Evolutionary conservation across 1,284 basidiomycete genomes (phyloP), one percentile per base, ranked within the genome.

Genomic region (Cerrena zonata): DNA sequence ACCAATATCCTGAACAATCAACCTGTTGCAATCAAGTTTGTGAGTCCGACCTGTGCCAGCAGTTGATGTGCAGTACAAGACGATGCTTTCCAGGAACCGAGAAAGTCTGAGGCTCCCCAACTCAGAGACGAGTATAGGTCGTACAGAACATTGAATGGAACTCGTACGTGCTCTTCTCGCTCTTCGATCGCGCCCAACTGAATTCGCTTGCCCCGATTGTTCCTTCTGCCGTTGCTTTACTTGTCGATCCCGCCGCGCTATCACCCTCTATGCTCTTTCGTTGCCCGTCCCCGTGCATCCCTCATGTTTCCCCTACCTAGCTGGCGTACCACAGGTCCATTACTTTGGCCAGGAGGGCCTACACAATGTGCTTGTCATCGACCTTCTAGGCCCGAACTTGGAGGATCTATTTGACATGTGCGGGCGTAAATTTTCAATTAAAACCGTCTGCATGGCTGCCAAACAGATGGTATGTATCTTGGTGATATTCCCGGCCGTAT

Each of bases 401-500:
- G 95, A 98, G 70, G 95, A 98, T 65, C 77, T 98, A 34, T 98
- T 98, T 65, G 94, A 98, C 70, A 94, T 97, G 91, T 98, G 95
- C 67, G 85, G 87, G n/a, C 85, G 95, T 59, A 97, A 96, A 70
- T 98, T 98, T 71, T 84, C 82, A 53, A 86, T 95, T 70, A 98
- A 98, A 79, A 97, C 94, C 0, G 96, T 98, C 30, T 95, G 94
- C 69, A 94, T 99, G 94, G 89, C 91, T 50, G 95, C 95, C 25
- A 95, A 91, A 69, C 95, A 99, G 71, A 98, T 99, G 95, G 94
- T 95, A 57, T 62, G 82, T 70, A 5, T 41, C 7, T 48, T 44
- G 18, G 56, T 47, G 15, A 34, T 34, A 15, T 34, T 34, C 7
- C 30, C 15, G 7, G n/a, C 30, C 15, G 7, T 7, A 34, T 34